These are phyloP conservation scores for Persicaria maculosa DNA, from an alignment of 148 eudicot genomes.

Conservation along the genomic window DNA sequence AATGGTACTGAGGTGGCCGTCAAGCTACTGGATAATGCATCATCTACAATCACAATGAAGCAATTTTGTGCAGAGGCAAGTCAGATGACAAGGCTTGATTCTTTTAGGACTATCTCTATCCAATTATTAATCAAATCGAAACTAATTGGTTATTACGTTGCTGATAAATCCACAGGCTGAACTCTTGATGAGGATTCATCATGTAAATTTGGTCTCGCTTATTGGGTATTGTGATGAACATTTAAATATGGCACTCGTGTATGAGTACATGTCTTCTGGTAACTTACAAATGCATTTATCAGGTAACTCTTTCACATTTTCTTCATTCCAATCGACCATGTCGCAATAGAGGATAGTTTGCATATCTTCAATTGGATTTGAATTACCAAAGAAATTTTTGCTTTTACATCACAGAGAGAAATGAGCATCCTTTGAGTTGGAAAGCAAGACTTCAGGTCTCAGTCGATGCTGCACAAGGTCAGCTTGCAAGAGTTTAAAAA, in stretches of 20 bases:
- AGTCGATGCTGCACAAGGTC: conserved; percentile 23
- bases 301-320: conserved; percentile 16
- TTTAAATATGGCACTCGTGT: no score
- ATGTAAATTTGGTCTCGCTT: no score
- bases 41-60: conserved; percentile 35
- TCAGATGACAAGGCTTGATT: neutral
- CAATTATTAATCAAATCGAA: neutral
- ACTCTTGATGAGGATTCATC: no score
- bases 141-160: neutral
- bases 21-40: conserved; percentile 14
- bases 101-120: neutral
- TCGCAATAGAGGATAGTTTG: no score
- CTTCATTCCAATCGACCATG: no score
- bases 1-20: neutral
- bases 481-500: conserved; percentile 11
- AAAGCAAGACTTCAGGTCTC: neutral
- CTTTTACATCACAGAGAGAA: neutral
- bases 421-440: conserved; percentile 8
- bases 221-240: no score
- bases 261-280: conserved; percentile 11
- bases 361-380: no score
- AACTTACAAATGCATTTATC: conserved; percentile 17
- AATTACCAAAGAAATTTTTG: no score
- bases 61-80: conserved; percentile 2
- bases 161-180: no score